Base-by-base conservation (phyloP, 768 basidiomycete species). In the Russula foetens region DNA sequence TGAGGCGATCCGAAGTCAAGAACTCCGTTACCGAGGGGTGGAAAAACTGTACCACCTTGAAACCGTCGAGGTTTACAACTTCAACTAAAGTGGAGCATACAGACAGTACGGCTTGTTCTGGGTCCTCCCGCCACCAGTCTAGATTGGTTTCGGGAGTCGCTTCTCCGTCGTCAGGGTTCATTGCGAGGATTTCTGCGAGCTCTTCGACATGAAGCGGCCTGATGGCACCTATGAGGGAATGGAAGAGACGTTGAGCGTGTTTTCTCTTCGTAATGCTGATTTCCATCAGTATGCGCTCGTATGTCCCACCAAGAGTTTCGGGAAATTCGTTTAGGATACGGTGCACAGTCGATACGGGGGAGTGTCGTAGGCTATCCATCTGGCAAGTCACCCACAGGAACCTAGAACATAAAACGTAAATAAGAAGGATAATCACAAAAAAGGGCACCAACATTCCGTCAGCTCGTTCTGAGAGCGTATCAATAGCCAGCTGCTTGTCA, bases 391-490 rank as follows among this genome's bases (percentile, higher is more conserved):
- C 54, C 8, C 7, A 56, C 9, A 31, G 44, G 47, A 60, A 60
- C 59, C 59, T 60, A 17, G 12, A 44, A 15, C 46, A 21, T 26
- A 17, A 17, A 48, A 6, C 14, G 15, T 21, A 3, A 44, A 12
- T 12, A 24, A 21, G 17, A 35, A 12, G 8, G 15, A 7, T 7
- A 23, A 9, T n/a, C 7, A 21, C 19, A 3, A 7, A 28, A n/a
- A n/a, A n/a, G n/a, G 2, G 9, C 11, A 5, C 58, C 43, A 50
- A 59, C 58, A 53, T 54, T 15, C 58, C 58, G 4, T 59, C 26
- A 4, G 58, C 51, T 2, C 31, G 53, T 17, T 45, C 41, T 1
- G 31, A 35, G 0, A 58, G 48, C 9, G 2, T 23, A 12, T 33
- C 21, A 12, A 50, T 33, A 6, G 43, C 26, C 8, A 58, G 9